Evolutionary conservation across 1,139 yeast species (phyloP), one percentile per base, ranked within the genome.

Genomic region (Schizosaccharomyces versatilis): DNA sequence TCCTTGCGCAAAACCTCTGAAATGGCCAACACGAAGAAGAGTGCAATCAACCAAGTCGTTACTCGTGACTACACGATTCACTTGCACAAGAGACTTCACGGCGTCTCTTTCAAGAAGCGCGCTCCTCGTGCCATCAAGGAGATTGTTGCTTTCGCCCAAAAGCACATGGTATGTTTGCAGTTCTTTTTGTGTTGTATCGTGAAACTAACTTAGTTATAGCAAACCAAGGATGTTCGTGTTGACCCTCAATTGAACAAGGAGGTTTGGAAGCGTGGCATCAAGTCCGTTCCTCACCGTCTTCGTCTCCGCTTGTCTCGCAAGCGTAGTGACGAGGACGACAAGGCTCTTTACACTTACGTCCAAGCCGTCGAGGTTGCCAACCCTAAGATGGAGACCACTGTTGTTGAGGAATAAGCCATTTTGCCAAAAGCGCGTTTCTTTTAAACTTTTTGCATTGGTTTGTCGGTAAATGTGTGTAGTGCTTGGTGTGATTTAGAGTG

Each of bases 31-130:
- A 49, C 52, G 36, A 49, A 49, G 52, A 49, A 49, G 52, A 38
- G 42, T 79, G 96, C 96, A 76, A 79, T 85, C 74, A 85, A 85
- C 79, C 97, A 90, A 90, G 96, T 86, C 76, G 96, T 93, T 76
- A 84, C 98, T 74, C 95, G 99, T 77, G 99, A 93, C 79, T 93
- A 93, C 86, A 93, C 98, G 81, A 88, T 93, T 77, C 90, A 93
- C 48, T 41, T 49, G 41, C 55, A 56, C 55, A 56, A 58, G 58
- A 47, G 60, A 57, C 56, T 62, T 53, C 61, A 60, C 76, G 97
- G 98, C 79, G 88, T 81, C 68, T 82, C 85, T 76, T 90, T 90
- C 95, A 93, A 90, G 82, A 84, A 84, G 85, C 85, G 97, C 80
- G 99, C 98, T 71, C 99, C 99, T 77, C 84, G 79, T 73, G 98